Evolutionary conservation across 2,329 filamentous ascomycete species (phyloP).

Genomic region (Polytolypa hystricis): DNA sequence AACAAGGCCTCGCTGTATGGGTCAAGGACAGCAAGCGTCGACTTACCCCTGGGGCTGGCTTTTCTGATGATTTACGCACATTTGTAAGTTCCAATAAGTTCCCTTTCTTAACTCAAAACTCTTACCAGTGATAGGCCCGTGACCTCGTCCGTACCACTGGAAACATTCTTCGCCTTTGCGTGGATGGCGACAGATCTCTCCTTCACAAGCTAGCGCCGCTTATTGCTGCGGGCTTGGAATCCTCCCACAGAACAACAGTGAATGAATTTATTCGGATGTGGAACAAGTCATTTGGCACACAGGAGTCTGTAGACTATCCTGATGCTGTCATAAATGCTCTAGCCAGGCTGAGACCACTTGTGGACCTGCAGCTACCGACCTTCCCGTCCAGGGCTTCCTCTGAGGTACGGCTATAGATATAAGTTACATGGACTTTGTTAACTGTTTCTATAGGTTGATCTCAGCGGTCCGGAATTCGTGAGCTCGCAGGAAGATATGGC

Average conservation of each 20-base stretch:
- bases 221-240: constrained; percentile 43
- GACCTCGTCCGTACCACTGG: constrained; percentile 22
- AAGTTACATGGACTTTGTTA: constrained; percentile 1
- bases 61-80: constrained; percentile 21
- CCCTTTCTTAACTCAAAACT: neutral
- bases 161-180: constrained; percentile 21
- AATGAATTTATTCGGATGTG: constrained; percentile 50
- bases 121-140: constrained; percentile 22
- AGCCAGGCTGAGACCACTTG: constrained; percentile 45
- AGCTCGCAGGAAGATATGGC: constrained; percentile 41
- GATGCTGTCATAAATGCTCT: constrained; percentile 52
- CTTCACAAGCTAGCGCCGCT: constrained; percentile 44
- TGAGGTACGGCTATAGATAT: constrained; percentile 16
- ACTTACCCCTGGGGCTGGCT: constrained; percentile 18
- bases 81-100: constrained; percentile 22
- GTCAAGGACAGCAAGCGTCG: constrained; percentile 22
- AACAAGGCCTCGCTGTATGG: constrained; percentile 33
- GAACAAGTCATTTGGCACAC: constrained; percentile 58
- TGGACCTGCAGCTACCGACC: constrained; percentile 40
- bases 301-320: constrained; percentile 53
- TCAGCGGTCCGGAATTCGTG: constrained; percentile 26
- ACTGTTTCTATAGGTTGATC: constrained; percentile 9
- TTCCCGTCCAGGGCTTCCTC: constrained; percentile 30
- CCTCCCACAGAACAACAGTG: constrained; percentile 39
- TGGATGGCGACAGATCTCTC: constrained; percentile 19